Evolutionary conservation across 208 protist species (phyloP).

Genomic region (Trypanosoma brucei): DNA sequence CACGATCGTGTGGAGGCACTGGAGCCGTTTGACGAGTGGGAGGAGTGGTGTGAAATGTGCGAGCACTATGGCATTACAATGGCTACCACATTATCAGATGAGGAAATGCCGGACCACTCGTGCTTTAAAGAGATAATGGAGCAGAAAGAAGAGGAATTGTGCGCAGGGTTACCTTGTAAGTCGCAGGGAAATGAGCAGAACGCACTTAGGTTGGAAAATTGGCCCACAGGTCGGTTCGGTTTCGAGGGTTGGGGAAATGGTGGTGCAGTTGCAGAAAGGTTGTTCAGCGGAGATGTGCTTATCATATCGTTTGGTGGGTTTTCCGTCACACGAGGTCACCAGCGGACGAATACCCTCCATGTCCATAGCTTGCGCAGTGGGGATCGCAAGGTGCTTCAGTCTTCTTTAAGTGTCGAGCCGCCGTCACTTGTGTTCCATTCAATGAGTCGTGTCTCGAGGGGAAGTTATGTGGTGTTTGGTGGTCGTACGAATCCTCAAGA

Average conservation of each 20-base stretch:
- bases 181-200: too few relatives aligned
- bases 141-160: background rate
- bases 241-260: slow-evolving; percentile 87
- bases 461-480: slow-evolving; percentile 69
- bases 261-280: slow-evolving; percentile 31
- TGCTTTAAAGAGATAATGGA: slow-evolving; percentile 5
- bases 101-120: slow-evolving; percentile 14
- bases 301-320: slow-evolving; percentile 83
- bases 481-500: slow-evolving; percentile 72
- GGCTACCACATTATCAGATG: slow-evolving; percentile 27
- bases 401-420: slow-evolving; percentile 12
- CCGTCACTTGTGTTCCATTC: slow-evolving; percentile 71
- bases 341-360: slow-evolving; percentile 58
- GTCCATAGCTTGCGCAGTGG: slow-evolving; percentile 68
- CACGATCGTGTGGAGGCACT: slow-evolving; percentile 52
- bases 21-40: slow-evolving; percentile 84
- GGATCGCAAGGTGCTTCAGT: slow-evolving; percentile 40
- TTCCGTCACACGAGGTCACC: slow-evolving; percentile 41
- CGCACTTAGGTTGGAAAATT: slow-evolving; percentile 19
- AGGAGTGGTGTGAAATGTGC: slow-evolving; percentile 91
- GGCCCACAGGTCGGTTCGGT: slow-evolving; percentile 70
- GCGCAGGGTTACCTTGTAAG: too few relatives aligned
- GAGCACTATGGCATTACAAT: slow-evolving; percentile 89
- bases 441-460: slow-evolving; percentile 42
- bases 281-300: slow-evolving; percentile 31